phyloP scores from a whole-genome alignment of 805 yeast genomes.

The Spathaspora girioi region DNA sequence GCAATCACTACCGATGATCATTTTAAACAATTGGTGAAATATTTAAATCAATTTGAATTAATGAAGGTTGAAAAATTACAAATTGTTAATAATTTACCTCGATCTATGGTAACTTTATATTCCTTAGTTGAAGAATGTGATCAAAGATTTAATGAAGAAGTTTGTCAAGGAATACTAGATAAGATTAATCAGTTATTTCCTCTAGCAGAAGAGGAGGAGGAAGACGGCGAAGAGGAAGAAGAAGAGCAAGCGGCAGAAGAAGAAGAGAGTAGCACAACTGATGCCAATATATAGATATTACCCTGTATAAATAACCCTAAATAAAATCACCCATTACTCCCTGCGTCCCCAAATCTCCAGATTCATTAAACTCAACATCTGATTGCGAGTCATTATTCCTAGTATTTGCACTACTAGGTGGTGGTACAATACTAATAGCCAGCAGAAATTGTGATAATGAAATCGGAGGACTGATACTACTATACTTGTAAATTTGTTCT shows the following conservation, averaged over 20 bases:
- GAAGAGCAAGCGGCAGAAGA: slow-evolving; percentile 12
- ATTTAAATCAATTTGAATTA: slow-evolving; percentile 49
- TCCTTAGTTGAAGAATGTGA: slow-evolving; percentile 91
- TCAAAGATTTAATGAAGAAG: slow-evolving; percentile 68
- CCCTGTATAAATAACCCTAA: slow-evolving; percentile 6
- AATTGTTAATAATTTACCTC: slow-evolving; percentile 76
- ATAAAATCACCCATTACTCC: slow-evolving; percentile 21
- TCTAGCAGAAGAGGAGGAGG: slow-evolving; percentile 26
- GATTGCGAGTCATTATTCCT: not conserved
- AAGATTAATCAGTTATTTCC: slow-evolving; percentile 57
- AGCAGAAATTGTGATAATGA: slow-evolving; percentile 5
- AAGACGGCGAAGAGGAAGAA: slow-evolving; percentile 21
- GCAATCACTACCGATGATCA: slow-evolving; percentile 16
- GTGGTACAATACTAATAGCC: slow-evolving; percentile 3
- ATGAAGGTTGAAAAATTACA: slow-evolving; percentile 85
- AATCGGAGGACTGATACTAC: slow-evolving; percentile 3
- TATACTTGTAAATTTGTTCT: slow-evolving; percentile 28
- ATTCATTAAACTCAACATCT: slow-evolving; percentile 6
- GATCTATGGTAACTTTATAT: slow-evolving; percentile 72
- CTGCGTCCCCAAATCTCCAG: slow-evolving; percentile 11
- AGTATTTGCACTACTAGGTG: not conserved
- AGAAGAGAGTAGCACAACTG: not conserved
- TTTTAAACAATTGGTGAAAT: slow-evolving; percentile 38
- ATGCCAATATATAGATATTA: slow-evolving; percentile 1
- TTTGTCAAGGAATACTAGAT: slow-evolving; percentile 55